phyloP scores from a whole-genome alignment of 179 eudicot genomes.

The Gypsophila paniculata region DNA sequence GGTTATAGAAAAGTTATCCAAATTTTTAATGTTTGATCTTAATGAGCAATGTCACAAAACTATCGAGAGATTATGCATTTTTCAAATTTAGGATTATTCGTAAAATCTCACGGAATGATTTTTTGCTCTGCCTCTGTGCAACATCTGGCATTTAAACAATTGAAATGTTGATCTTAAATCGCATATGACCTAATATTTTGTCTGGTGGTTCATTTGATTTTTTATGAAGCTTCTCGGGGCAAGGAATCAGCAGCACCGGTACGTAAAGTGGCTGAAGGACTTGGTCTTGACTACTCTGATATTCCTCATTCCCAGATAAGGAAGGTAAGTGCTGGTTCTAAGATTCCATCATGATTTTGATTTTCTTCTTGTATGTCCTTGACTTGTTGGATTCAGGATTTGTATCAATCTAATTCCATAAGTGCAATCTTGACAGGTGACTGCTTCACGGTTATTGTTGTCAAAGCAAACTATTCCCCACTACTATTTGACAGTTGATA shows the following conservation, averaged over 20 bases:
- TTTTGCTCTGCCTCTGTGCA: neutral
- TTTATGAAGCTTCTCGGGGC: conserved; percentile 58
- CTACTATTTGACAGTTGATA: conserved; percentile 90
- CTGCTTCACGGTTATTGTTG: conserved; percentile 79
- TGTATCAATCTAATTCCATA: conserved; percentile 11
- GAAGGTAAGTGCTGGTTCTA: conserved; percentile 42
- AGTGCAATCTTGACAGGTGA: conserved; percentile 51
- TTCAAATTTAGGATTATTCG: neutral
- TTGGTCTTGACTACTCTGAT: conserved; percentile 56
- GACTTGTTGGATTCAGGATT: neutral
- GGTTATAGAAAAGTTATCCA: neutral
- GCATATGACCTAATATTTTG: neutral
- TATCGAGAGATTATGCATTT: neutral
- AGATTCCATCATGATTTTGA: neutral
- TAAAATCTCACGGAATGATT: neutral
- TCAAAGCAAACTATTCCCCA: conserved; percentile 99
- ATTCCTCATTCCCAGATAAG: conserved; percentile 79
- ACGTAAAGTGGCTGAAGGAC: conserved; percentile 43
- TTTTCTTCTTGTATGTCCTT: neutral
- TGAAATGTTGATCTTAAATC: neutral
- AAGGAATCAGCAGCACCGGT: conserved; percentile 53
- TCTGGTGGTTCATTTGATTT: conserved; percentile 11
- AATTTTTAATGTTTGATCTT: neutral
- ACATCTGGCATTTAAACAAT: neutral
- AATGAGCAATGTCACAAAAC: neutral